These are phyloP conservation scores for Tolypocladium pustulatum DNA, from an alignment of 2,329 filamentous ascomycete species.

Conservation along the genomic window DNA sequence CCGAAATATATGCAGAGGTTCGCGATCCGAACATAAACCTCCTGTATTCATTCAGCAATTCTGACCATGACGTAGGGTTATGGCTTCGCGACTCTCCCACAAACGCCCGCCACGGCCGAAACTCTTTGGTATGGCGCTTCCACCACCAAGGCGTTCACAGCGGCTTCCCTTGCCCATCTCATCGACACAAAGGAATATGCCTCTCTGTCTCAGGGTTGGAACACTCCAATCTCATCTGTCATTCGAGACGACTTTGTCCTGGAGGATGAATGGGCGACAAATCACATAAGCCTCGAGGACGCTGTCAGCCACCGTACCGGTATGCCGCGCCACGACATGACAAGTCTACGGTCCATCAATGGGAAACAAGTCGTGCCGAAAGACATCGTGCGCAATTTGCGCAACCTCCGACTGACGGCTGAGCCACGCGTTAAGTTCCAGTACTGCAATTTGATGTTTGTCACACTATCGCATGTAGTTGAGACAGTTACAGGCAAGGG, in stretches of 20 bases:
- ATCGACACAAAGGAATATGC: slow-evolving; percentile 30
- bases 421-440: slow-evolving; percentile 34
- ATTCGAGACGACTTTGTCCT: background rate
- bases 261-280: background rate
- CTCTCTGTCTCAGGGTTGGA: slow-evolving; percentile 28
- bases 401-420: slow-evolving; percentile 19
- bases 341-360: slow-evolving; percentile 14
- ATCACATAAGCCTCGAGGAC: slow-evolving; percentile 32
- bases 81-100: slow-evolving; percentile 19
- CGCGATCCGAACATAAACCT: background rate
- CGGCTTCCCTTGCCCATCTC: slow-evolving; percentile 37
- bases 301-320: slow-evolving; percentile 10
- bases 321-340: slow-evolving; percentile 30
- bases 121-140: slow-evolving; percentile 47
- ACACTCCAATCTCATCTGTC: slow-evolving; percentile 32
- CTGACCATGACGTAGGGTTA: slow-evolving; percentile 11
- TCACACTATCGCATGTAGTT: slow-evolving; percentile 31
- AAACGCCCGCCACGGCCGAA: slow-evolving; percentile 28
- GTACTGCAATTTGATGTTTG: slow-evolving; percentile 43
- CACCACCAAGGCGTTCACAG: slow-evolving; percentile 45
- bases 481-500: slow-evolving; percentile 26
- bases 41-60: background rate
- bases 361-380: slow-evolving; percentile 17
- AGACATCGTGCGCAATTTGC: slow-evolving; percentile 30
- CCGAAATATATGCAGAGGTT: slow-evolving; percentile 14